These are phyloP conservation scores for Neonectria magnoliae DNA, from an alignment of 2,329 filamentous ascomycete genomes.

Conservation along the genomic window DNA sequence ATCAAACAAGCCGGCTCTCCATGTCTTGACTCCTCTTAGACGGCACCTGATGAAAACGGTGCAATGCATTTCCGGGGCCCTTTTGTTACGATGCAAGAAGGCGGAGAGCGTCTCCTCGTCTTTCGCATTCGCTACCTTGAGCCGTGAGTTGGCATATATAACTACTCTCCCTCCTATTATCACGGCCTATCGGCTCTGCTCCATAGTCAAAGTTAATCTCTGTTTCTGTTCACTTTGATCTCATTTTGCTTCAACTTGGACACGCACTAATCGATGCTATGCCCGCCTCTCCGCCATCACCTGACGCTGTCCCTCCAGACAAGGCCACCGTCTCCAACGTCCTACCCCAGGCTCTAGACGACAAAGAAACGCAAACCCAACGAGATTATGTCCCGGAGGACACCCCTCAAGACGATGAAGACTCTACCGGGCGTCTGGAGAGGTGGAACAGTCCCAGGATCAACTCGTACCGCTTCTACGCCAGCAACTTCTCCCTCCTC, in stretches of 20 bases:
- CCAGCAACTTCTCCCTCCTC: slow-evolving; percentile 69
- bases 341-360: not conserved
- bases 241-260: not conserved
- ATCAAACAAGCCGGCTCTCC: slow-evolving; percentile 4
- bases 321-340: not conserved
- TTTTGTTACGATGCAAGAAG: slow-evolving; percentile 3
- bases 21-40: not conserved
- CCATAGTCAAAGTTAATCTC: not conserved
- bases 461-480: slow-evolving; percentile 67
- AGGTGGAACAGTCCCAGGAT: slow-evolving; percentile 71
- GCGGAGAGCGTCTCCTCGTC: not conserved
- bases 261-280: not conserved
- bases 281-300: not conserved
- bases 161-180: not conserved
- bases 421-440: slow-evolving; percentile 48
- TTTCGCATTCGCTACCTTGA: not conserved
- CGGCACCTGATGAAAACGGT: slow-evolving; percentile 7
- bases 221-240: not conserved
- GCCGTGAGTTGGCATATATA: not conserved
- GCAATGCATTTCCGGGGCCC: slow-evolving; percentile 4
- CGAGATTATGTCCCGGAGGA: slow-evolving; percentile 5
- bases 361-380: not conserved
- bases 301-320: not conserved
- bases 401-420: slow-evolving; percentile 13
- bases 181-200: not conserved